Evolutionary conservation across 2,329 filamentous ascomycete species (phyloP), one percentile per base, ranked within the genome.

Genomic region (Trichoderma guizhouense): DNA sequence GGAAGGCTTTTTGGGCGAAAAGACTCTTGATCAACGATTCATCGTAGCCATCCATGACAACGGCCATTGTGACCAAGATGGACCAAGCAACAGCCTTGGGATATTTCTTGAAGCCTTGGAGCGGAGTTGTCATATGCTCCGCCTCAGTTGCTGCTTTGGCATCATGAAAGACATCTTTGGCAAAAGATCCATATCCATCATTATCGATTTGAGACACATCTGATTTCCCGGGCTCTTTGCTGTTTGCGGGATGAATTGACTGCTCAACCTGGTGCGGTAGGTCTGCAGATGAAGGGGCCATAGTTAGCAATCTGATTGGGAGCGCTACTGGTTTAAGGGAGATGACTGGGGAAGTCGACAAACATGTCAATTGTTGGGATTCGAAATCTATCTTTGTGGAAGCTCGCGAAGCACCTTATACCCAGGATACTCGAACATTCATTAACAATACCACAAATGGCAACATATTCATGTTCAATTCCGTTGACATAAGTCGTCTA

Each of bases 21-120:
- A 71, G 74, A 75, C 39, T 43, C 39, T 43, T 43, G n/a, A 83
- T 77, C 0, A 82, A 77, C 79, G 3, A 77, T 79, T 43, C 39
- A n/a, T 82, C 80, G 66, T 82, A 82, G 15, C 80, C 83, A 51
- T 84, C 83, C 83, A 84, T 84, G 73, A 84, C 79, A 58, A 84
- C 79, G 7, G 79, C 79, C 53, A 78, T 77, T 30, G 80, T 80
- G 6, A 83, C 74, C 11, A 81, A 63, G 6, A 82, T 73, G 18
- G 79, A 80, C 81, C 81, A 83, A 15, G 78, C 71, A 34, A 83
- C 77, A 3, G 82, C 82, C 75, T 79, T 77, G 18, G 78, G 80
- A 72, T 81, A 80, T 47, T 74, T 73, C 1, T 74, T 71, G 5
- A 81, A 72, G 2, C 79, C 79, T 28, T 63, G 32, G 7, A 36